A percentile compares a stretch with the other conserved stretches of the same genome.
Conservation (phyloP, 371 early-diverging fungal genomes). For the Mucor velutinosus region DNA sequence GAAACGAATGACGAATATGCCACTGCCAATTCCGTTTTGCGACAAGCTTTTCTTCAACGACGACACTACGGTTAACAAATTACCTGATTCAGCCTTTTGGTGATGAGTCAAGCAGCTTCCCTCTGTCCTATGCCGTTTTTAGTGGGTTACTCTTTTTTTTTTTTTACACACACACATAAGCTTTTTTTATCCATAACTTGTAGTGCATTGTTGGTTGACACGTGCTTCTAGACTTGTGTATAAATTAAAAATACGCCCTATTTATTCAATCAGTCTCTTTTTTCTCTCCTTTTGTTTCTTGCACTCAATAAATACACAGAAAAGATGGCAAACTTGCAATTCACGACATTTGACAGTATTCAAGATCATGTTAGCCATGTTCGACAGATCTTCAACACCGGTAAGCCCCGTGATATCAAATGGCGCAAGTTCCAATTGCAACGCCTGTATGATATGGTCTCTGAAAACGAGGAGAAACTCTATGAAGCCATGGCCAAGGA, state of each 20-base stretch:
- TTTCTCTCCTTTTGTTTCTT: background rate
- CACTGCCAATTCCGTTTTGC: constrained; percentile 12
- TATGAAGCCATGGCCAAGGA: constrained; percentile 67
- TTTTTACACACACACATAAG: constrained; percentile 4
- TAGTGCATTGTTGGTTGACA: background rate
- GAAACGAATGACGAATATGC: constrained; percentile 14
- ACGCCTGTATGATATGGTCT: constrained; percentile 62
- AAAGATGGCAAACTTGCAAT: background rate
- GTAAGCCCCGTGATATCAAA: constrained; percentile 49
- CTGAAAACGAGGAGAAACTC: constrained; percentile 67
- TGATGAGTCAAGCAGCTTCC: background rate
- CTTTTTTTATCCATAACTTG: background rate
- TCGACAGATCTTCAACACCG: constrained; percentile 37
- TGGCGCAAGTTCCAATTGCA: constrained; percentile 76
- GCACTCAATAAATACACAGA: background rate
- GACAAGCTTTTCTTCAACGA: constrained; percentile 32
- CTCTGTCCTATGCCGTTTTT: background rate
- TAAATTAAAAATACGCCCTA: background rate
- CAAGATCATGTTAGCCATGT: constrained; percentile 39
- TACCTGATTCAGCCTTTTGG: background rate
- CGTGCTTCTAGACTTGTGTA: background rate
- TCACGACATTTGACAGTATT: constrained; percentile 42
- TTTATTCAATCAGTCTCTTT: background rate
- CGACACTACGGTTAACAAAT: background rate
- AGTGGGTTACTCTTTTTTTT: background rate